Conservation (phyloP, 495 filamentous ascomycete species). For the Staphylotrichum tortipilum region DNA sequence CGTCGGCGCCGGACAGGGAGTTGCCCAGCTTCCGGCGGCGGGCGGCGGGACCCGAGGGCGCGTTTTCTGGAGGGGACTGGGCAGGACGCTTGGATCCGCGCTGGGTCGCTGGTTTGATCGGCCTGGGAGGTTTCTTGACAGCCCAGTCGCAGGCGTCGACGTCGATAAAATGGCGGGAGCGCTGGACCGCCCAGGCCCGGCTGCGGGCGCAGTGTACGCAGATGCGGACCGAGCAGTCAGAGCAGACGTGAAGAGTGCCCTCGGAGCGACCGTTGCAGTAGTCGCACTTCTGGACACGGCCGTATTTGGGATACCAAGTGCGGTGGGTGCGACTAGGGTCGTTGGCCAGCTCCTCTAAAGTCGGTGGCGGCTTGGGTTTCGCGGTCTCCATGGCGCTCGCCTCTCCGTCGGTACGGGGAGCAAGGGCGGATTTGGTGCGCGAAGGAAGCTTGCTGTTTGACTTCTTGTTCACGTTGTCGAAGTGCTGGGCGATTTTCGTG, state of each 20-base stretch:
- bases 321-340: slow-evolving; percentile 5
- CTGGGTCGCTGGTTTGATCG: background rate
- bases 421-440: too few relatives aligned
- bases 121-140: background rate
- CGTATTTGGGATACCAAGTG: slow-evolving; percentile 7
- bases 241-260: slow-evolving; percentile 9
- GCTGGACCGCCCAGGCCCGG: slow-evolving; percentile 2
- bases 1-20: too few relatives aligned
- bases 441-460: too few relatives aligned
- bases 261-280: slow-evolving; percentile 14
- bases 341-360: background rate
- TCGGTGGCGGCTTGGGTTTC: background rate
- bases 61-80: background rate
- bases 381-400: background rate
- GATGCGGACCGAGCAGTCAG: slow-evolving; percentile 8
- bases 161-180: slow-evolving; percentile 11
- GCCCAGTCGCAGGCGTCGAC: slow-evolving; percentile 6
- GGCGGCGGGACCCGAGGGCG: background rate
- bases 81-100: background rate
- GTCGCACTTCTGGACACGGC: slow-evolving; percentile 22
- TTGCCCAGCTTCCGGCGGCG: background rate
- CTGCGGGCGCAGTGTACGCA: slow-evolving; percentile 12
- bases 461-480: too few relatives aligned
- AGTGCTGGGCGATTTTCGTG: too few relatives aligned
- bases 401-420: too few relatives aligned